A percentile compares a stretch with the other conserved stretches of the same genome.
These are phyloP conservation scores for Cairneyella variabilis DNA, from an alignment of 495 filamentous ascomycete species.

Conservation along the genomic window DNA sequence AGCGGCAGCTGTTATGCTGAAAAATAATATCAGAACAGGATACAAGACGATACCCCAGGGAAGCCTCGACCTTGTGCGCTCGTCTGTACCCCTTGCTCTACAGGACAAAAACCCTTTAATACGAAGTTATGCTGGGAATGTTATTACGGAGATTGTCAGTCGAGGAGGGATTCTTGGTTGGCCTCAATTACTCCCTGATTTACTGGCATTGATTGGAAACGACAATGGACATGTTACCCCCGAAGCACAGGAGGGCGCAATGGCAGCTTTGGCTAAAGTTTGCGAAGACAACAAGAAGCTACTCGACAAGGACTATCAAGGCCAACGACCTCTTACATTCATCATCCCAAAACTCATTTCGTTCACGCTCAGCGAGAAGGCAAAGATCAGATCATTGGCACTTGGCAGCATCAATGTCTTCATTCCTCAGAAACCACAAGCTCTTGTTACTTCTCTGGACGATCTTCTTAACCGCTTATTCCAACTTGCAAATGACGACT, in stretches of 20 bases:
- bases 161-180: slow-evolving; percentile 83
- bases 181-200: slow-evolving; percentile 82
- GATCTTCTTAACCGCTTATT: slow-evolving; percentile 78
- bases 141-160: slow-evolving; percentile 90
- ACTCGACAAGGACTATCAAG: slow-evolving; percentile 80
- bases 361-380: slow-evolving; percentile 68
- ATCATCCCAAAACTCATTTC: slow-evolving; percentile 89
- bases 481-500: slow-evolving; percentile 68
- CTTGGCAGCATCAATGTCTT: slow-evolving; percentile 88
- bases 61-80: slow-evolving; percentile 70
- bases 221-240: slow-evolving; percentile 59
- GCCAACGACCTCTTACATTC: slow-evolving; percentile 79
- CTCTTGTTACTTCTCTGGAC: slow-evolving; percentile 73
- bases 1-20: slow-evolving; percentile 88
- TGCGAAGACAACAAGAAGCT: slow-evolving; percentile 93
- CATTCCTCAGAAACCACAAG: slow-evolving; percentile 73
- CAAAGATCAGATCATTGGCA: slow-evolving; percentile 74
- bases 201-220: slow-evolving; percentile 73
- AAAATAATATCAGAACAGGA: slow-evolving; percentile 77
- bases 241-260: slow-evolving; percentile 84
- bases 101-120: slow-evolving; percentile 80
- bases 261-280: slow-evolving; percentile 88
- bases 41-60: slow-evolving; percentile 67
- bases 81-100: slow-evolving; percentile 70
- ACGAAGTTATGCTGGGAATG: slow-evolving; percentile 82